Evolutionary conservation across 2,329 filamentous ascomycete species (phyloP).

Genomic region (Botrytis deweyae): DNA sequence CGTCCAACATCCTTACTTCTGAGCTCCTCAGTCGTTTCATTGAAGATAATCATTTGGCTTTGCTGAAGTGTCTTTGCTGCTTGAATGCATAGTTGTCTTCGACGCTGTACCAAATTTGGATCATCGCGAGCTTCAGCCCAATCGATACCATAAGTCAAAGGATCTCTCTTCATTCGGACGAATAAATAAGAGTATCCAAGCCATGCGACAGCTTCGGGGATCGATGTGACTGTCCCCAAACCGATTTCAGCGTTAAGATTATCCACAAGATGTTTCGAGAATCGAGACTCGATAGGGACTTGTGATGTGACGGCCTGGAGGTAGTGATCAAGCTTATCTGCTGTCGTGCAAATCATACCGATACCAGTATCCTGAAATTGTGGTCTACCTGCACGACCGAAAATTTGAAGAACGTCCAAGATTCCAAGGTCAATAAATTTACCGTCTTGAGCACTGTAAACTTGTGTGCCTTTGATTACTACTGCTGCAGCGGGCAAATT

Average conservation of each 20-base stretch:
- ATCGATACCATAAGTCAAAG: conserved; percentile 90
- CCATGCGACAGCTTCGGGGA: conserved; percentile 93
- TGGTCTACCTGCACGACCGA: conserved; percentile 94
- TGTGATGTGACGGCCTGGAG: conserved; percentile 91
- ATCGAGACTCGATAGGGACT: conserved; percentile 94
- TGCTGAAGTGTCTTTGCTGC: conserved; percentile 84
- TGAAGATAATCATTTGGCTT: conserved; percentile 99
- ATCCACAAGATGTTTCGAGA: conserved; percentile 90
- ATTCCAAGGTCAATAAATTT: conserved; percentile 97
- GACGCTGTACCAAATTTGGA: conserved; percentile 79
- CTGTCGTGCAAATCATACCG: conserved; percentile 95
- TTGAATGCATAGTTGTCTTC: conserved; percentile 82
- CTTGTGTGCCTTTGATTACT: conserved; percentile 70
- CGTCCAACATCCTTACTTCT: conserved; percentile 92
- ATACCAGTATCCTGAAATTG: conserved; percentile 98
- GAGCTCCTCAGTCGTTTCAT: conserved; percentile 89
- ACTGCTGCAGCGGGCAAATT: conserved; percentile 96
- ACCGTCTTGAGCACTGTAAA: conserved; percentile 94
- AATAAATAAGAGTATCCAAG: conserved; percentile 97
- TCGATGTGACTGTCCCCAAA: conserved; percentile 90
- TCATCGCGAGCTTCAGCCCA: conserved; percentile 90
- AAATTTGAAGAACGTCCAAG: conserved; percentile 94
- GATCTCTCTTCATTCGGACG: conserved; percentile 92
- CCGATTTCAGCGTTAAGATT: conserved; percentile 96
- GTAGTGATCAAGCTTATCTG: conserved; percentile 92